phyloP scores from a whole-genome alignment of 176 grass and related monocot genomes.

The Stipa capillata region DNA sequence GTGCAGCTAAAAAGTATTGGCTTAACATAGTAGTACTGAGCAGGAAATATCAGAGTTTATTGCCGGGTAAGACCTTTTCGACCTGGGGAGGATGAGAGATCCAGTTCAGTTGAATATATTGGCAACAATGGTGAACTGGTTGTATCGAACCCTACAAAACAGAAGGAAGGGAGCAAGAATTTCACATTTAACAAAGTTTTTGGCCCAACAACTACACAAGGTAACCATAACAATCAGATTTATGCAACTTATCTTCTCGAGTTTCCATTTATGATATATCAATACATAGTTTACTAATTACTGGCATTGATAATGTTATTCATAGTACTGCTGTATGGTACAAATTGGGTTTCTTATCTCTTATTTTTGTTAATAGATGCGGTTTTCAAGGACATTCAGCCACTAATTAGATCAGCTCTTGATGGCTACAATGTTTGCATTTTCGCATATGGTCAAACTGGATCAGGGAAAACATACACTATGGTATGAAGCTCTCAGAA shows the following conservation, averaged over 20 bases:
- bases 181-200: slow-evolving; percentile 94
- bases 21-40: slow-evolving; percentile 18
- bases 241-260: slow-evolving; percentile 8
- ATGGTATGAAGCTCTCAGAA: slow-evolving; percentile 58
- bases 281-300: no score
- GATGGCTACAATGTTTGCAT: slow-evolving; percentile 99
- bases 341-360: slow-evolving; percentile 17
- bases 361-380: slow-evolving; percentile 44
- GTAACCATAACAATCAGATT: slow-evolving; percentile 19
- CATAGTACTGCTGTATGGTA: background rate
- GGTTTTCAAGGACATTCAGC: slow-evolving; percentile 78
- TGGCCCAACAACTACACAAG: slow-evolving; percentile 71
- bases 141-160: slow-evolving; percentile 68
- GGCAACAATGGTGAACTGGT: slow-evolving; percentile 66
- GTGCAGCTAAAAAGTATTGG: slow-evolving; percentile 6
- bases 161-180: slow-evolving; percentile 65
- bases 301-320: background rate
- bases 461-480: slow-evolving; percentile 94
- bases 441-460: slow-evolving; percentile 96
- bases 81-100: slow-evolving; percentile 47
- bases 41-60: slow-evolving; percentile 94
- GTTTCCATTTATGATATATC: background rate
- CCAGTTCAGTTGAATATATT: slow-evolving; percentile 47
- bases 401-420: slow-evolving; percentile 81
- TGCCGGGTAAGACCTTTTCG: slow-evolving; percentile 89